Evolutionary conservation across 148 eudicot species (phyloP).

Genomic region (Fagopyrum tataricum): DNA sequence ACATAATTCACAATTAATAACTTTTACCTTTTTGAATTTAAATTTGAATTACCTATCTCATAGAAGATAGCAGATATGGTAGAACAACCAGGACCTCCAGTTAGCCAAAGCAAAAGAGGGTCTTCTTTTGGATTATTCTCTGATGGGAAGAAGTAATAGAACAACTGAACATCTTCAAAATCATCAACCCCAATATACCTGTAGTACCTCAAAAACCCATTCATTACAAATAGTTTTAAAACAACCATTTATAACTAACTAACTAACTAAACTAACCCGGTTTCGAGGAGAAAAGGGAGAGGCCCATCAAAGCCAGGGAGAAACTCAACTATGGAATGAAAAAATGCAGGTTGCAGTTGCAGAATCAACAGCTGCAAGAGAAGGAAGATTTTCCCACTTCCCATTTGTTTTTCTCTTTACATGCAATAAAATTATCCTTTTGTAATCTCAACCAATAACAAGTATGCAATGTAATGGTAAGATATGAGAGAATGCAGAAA

Average conservation of each 20-base stretch:
- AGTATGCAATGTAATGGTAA: background rate
- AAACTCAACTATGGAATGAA: slow-evolving; percentile 19
- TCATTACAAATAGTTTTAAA: background rate
- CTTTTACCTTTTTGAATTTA: background rate
- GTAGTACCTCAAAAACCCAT: background rate
- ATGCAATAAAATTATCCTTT: background rate
- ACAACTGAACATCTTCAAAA: slow-evolving; percentile 36
- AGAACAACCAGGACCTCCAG: slow-evolving; percentile 54
- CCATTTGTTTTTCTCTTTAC: background rate
- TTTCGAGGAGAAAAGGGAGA: slow-evolving; percentile 35
- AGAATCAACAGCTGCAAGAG: background rate
- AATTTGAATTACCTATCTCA: slow-evolving; percentile 23
- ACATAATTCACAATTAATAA: background rate
- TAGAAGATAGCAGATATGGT: slow-evolving; percentile 26
- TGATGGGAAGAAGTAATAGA: slow-evolving; percentile 47
- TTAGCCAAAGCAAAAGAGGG: slow-evolving; percentile 39
- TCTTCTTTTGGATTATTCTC: slow-evolving; percentile 33
- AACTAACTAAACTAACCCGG: slow-evolving; percentile 23
- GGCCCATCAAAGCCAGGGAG: slow-evolving; percentile 38
- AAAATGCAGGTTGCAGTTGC: slow-evolving; percentile 10
- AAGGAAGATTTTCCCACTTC: background rate
- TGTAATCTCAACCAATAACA: background rate
- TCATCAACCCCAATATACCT: slow-evolving; percentile 41
- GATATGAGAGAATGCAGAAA: background rate
- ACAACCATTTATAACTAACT: background rate